Percentiles rank a stretch among this genome's conserved stretches.
Evolutionary conservation across 2,329 filamentous ascomycete species (phyloP).

Genomic region (Colletotrichum lini): DNA sequence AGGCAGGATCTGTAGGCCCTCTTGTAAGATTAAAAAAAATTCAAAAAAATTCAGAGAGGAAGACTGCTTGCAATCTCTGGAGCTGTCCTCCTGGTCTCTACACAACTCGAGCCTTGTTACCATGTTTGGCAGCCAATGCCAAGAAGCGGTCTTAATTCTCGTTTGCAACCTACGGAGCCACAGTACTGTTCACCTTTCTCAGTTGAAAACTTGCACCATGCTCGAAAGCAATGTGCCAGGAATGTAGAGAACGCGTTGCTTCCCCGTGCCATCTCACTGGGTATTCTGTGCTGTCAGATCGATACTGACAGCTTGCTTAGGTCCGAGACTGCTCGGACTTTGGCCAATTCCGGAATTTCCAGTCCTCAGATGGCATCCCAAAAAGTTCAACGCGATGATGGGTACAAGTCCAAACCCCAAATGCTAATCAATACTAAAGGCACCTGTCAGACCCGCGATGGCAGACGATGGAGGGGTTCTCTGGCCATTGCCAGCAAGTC

Average conservation of each 20-base stretch:
- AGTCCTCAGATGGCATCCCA: background rate
- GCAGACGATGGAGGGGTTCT: background rate
- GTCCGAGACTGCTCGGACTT: slow-evolving; percentile 19
- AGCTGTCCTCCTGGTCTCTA: background rate
- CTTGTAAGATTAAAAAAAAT: no score
- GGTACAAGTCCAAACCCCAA: background rate
- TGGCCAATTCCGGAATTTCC: background rate
- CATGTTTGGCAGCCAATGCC: slow-evolving; percentile 8
- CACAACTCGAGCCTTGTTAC: slow-evolving; percentile 17
- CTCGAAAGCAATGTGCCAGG: no score
- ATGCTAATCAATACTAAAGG: background rate
- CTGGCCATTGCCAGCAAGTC: background rate
- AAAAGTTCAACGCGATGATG: background rate
- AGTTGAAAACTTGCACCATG: no score
- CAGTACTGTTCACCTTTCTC: background rate
- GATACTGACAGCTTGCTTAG: slow-evolving; percentile 3
- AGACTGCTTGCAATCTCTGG: background rate
- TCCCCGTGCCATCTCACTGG: background rate
- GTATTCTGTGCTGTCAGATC: background rate
- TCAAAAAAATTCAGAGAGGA: no score
- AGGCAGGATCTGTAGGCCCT: background rate
- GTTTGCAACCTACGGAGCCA: background rate
- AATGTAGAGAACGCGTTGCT: no score
- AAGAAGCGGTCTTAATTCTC: background rate
- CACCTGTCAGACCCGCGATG: background rate